Evolutionary conservation across 1,139 yeast species (phyloP).

Genomic region (Saccharomycopsis hybrid): DNA sequence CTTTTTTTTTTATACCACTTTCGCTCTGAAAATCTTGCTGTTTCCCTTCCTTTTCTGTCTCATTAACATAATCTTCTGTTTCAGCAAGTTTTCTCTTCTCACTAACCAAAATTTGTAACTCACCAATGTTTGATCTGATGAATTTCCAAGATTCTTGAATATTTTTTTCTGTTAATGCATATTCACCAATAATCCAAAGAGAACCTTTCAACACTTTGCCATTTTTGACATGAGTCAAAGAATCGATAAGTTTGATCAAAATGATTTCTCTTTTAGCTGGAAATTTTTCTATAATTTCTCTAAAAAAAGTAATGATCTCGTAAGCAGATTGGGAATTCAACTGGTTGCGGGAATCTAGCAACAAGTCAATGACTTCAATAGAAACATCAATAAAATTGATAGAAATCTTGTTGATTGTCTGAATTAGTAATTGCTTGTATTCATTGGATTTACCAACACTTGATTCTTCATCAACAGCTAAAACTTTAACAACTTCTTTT

Average conservation of each 20-base stretch:
- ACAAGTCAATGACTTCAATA: constrained; percentile 78
- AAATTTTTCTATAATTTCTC: constrained; percentile 90
- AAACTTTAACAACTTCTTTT: constrained; percentile 68
- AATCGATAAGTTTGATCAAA: constrained; percentile 52
- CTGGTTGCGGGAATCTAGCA: constrained; percentile 81
- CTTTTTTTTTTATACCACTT: constrained; percentile 25
- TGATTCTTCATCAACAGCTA: constrained; percentile 51
- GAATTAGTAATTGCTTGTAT: constrained; percentile 82
- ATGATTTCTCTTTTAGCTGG: constrained; percentile 72
- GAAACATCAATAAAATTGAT: constrained; percentile 87
- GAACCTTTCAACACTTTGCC: constrained; percentile 93
- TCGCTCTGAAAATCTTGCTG: constrained; percentile 27
- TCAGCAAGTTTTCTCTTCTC: constrained; percentile 51
- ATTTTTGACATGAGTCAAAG: constrained; percentile 66
- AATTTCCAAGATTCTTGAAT: constrained; percentile 85
- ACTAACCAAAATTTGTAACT: constrained; percentile 78
- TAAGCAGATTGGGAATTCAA: constrained; percentile 81
- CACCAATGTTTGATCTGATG: constrained; percentile 80
- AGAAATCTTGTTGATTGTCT: constrained; percentile 87
- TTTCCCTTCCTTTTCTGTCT: constrained; percentile 33
- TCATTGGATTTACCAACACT: constrained; percentile 70
- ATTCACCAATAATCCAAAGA: constrained; percentile 95
- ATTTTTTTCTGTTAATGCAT: constrained; percentile 63
- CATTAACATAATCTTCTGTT: constrained; percentile 28
- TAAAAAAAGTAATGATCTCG: constrained; percentile 82